A percentile compares a stretch with the other conserved stretches of the same genome.
These are phyloP conservation scores for Leonotis leonurus DNA, from an alignment of 257 asterid species.

Conservation along the genomic window DNA sequence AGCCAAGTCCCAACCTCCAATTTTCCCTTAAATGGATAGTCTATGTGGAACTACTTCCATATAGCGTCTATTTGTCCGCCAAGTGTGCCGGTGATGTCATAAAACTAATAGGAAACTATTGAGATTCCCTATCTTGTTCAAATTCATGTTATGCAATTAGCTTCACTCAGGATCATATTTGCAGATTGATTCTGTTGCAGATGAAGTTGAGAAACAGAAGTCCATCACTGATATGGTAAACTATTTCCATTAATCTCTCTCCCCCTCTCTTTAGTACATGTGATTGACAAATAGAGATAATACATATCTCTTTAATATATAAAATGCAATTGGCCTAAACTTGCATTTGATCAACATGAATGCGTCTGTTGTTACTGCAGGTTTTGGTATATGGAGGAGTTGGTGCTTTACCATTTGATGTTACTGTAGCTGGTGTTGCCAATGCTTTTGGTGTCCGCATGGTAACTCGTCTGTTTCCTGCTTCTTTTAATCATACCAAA, in stretches of 20 bases:
- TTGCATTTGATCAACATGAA: neutral
- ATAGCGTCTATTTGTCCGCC: too few relatives aligned
- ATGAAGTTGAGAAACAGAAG: constrained; percentile 76
- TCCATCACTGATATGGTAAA: constrained; percentile 76
- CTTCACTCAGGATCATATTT: neutral
- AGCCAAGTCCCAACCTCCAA: too few relatives aligned
- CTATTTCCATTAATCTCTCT: too few relatives aligned
- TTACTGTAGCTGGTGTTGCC: constrained; percentile 82
- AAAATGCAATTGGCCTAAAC: neutral
- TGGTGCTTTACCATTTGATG: constrained; percentile 88
- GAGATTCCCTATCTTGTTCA: constrained; percentile 8
- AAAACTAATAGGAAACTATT: too few relatives aligned
- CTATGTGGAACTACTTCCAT: too few relatives aligned
- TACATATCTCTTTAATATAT: too few relatives aligned
- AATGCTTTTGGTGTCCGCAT: constrained; percentile 90
- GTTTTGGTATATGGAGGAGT: constrained; percentile 85
- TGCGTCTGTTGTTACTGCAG: constrained; percentile 24
- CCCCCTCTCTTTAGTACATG: neutral
- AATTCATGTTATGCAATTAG: neutral
- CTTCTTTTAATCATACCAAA: neutral
- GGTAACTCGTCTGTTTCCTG: constrained; percentile 31
- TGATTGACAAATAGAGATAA: too few relatives aligned
- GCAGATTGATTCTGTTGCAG: constrained; percentile 91
- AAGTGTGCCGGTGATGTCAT: too few relatives aligned
- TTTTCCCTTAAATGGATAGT: too few relatives aligned